These are phyloP conservation scores for Eragrostis nindensis DNA, from an alignment of 176 grass and related monocot species.

Conservation along the genomic window DNA sequence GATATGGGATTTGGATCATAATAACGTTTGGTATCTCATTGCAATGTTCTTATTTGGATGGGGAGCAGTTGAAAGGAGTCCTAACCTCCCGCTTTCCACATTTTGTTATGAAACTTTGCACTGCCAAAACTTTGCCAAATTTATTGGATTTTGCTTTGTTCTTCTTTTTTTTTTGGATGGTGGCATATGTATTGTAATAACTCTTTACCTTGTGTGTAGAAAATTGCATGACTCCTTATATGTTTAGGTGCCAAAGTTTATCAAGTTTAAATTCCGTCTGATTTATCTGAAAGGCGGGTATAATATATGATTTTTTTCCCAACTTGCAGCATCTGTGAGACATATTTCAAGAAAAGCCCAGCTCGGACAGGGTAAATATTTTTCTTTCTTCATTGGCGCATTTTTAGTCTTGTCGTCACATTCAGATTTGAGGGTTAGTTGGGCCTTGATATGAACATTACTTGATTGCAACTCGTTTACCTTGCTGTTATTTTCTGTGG, in stretches of 20 bases:
- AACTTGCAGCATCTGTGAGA: constrained; percentile 92
- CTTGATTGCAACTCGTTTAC: constrained; percentile 13
- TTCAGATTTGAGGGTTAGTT: constrained; percentile 26
- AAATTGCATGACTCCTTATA: neutral
- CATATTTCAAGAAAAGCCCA: constrained; percentile 97
- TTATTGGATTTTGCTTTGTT: constrained; percentile 1
- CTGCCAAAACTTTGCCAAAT: neutral
- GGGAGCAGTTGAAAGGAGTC: neutral
- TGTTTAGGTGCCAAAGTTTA: constrained; percentile 3
- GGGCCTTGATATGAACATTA: neutral
- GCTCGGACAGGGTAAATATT: constrained; percentile 80
- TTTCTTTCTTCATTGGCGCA: neutral
- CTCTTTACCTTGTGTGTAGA: neutral
- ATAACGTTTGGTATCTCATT: neutral
- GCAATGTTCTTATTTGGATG: neutral
- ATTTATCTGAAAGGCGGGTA: neutral
- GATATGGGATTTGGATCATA: neutral
- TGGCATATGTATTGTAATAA: neutral
- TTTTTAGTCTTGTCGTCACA: neutral
- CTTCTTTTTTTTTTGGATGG: neutral
- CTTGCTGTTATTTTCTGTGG: constrained; percentile 2
- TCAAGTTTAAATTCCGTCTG: neutral
- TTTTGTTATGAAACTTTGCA: constrained; percentile 12
- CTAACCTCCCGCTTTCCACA: neutral
- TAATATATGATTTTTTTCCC: constrained; percentile 29